Evolutionary conservation across 306 rosid species (phyloP), one percentile per base, ranked within the genome.

Genomic region (Dryas octopetala): DNA sequence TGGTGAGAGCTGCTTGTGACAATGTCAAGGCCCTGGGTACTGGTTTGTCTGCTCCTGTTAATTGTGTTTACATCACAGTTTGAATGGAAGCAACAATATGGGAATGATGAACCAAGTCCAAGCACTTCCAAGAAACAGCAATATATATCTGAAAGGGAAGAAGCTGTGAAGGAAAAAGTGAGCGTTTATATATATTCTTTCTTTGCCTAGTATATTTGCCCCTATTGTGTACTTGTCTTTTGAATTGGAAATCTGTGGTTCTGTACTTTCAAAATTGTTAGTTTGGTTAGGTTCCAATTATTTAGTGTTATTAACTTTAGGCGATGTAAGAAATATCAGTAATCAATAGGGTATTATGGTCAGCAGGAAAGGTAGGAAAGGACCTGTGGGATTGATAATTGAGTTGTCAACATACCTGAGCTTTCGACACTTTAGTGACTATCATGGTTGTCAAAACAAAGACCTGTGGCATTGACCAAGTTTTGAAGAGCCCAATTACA

Each of bases 61-160:
- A 82, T 88, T 16, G 81, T 88, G 44, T 84, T 88, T 81, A 84
- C 89, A 0, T 88, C 93, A 4, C 88, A 88, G 78, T 78, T 88
- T 7, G 93, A 88, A 81, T 88, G 93, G 93, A 86, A 86, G 80
- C 87, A 82, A 57, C 91, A 85, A 70, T 82, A 80, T 64, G 88
- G 80, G 58, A 76, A 72, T 75, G 93, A 84, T 53, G 86, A 88
- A 79, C 79, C 74, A 12, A 81, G 76, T 67, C 82, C 87, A 55
- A 73, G 45, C 53, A 49, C 84, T 61, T 76, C 84, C 57, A 85
- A 72, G 78, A 82, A 78, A 75, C 83, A 78, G 66, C 76, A 75
- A 40, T 70, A 80, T 59, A 59, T 70, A 28, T 80, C 90, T n/a
- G 90, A 80, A 65, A 82, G 88, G 81, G 86, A 84, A 74, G 87